phyloP scores from a whole-genome alignment of 2,329 filamentous ascomycete species.

The Verticillium dahliae region DNA sequence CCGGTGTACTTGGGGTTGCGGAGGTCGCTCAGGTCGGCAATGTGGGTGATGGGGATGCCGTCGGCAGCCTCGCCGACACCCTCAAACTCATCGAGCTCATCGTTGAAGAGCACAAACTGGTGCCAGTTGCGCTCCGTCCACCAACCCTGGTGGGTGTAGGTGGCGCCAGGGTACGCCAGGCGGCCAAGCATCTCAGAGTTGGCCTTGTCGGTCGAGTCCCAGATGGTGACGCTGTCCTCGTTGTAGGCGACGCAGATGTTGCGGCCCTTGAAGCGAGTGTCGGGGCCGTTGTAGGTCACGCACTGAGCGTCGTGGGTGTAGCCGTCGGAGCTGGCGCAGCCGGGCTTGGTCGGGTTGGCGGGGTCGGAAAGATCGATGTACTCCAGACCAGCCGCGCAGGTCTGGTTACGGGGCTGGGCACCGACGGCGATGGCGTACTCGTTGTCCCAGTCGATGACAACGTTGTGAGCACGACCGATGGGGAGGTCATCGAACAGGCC shows the following conservation, averaged over 20 bases:
- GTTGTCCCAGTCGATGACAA: constrained; percentile 42
- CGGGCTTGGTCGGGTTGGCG: constrained; percentile 39
- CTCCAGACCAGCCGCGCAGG: constrained; percentile 42
- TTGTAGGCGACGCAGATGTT: constrained; percentile 27
- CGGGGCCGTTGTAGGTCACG: constrained; percentile 42
- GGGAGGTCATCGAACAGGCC: constrained; percentile 25
- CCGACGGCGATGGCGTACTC: constrained; percentile 37
- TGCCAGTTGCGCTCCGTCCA: constrained; percentile 29
- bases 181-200: constrained; percentile 31
- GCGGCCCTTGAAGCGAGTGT: constrained; percentile 32
- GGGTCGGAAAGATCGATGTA: constrained; percentile 49
- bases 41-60: constrained; percentile 40
- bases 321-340: constrained; percentile 40
- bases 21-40: constrained; percentile 37
- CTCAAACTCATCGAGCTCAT: constrained; percentile 33
- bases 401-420: constrained; percentile 24
- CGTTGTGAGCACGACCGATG: constrained; percentile 41
- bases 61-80: constrained; percentile 22
- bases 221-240: constrained; percentile 34
- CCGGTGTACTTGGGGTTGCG: constrained; percentile 30
- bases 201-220: constrained; percentile 35
- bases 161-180: constrained; percentile 39
- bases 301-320: constrained; percentile 50
- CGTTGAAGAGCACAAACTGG: constrained; percentile 30
- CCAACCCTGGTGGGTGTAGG: constrained; percentile 44